Evolutionary conservation across 2,329 filamentous ascomycete genomes (phyloP), one percentile per base, ranked within the genome.

Genomic region (Madurella mycetomatis): DNA sequence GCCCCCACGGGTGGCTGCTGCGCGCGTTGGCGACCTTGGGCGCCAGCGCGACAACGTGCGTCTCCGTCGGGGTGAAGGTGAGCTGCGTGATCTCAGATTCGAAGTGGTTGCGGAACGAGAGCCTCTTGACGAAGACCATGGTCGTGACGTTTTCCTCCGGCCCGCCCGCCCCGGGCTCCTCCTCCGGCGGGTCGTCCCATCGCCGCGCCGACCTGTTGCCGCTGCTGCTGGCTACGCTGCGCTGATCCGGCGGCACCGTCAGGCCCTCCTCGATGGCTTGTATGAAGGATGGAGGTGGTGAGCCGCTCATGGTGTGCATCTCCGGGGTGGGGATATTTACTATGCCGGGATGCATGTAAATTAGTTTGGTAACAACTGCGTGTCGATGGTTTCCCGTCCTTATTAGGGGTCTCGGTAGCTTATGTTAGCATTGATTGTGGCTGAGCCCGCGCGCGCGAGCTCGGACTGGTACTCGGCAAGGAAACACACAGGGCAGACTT

Each of bases 151-250:
- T 56, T 8, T 59, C 58, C 2, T 17, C 16, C 2, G 47, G 48
- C 16, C 39, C 25, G 25, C 25, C 41, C 5, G 31, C 17, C 9
- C 32, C 17, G 17, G 54, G 55, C 18, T 59, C 51, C 1, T 57
- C 54, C 17, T 59, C 57, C 2, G 61, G 61, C 9, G 61, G 61
- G 51, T 63, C 61, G 55, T 63, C 61, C 61, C 61, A 63, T 49
- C 55, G 49, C n/a, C 60, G 51, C 19, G 30, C 47, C 16, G 43
- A 37, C 34, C 34, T 31, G 13, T 19, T 34, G 46, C 30, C 39
- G 50, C 46, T 56, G 34, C 31, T 47, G 30, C 34, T 37, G 11
- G 11, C 34, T 11, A 41, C 54, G 54, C 48, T 53, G 30, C 40
- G 47, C 15, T 39, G 39, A 39, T 56, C 51, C 3, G 41, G 30